These are phyloP conservation scores for Zea luxurians DNA, from an alignment of 176 grass and related monocot genomes.

Conservation along the genomic window DNA sequence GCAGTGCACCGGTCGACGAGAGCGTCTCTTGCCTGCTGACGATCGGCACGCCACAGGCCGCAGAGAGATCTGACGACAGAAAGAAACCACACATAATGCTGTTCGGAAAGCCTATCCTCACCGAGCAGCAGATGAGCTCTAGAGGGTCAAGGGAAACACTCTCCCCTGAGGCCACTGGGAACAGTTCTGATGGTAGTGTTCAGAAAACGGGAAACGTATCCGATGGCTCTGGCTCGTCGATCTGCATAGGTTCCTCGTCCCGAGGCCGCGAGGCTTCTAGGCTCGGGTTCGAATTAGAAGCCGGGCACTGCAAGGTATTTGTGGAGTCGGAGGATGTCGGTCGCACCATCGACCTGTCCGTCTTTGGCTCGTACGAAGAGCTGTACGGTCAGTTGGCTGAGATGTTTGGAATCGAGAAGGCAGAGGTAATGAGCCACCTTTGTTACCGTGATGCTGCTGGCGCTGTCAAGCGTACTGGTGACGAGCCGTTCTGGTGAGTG, in stretches of 20 bases:
- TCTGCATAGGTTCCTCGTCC: constrained; percentile 47
- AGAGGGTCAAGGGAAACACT: constrained; percentile 54
- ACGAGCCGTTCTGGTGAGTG: constrained; percentile 77
- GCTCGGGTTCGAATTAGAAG: constrained; percentile 56
- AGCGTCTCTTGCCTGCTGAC: constrained; percentile 71
- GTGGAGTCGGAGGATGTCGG: constrained; percentile 78
- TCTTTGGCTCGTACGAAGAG: constrained; percentile 73
- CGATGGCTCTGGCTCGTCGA: constrained; percentile 59
- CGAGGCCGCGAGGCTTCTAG: constrained; percentile 38
- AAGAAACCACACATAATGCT: constrained; percentile 63
- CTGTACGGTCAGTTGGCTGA: constrained; percentile 60
- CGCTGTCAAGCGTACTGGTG: constrained; percentile 60
- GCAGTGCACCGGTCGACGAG: constrained; percentile 45
- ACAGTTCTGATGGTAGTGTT: constrained; percentile 39
- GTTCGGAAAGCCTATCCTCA: constrained; percentile 76
- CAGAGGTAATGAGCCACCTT: constrained; percentile 63
- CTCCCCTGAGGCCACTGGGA: constrained; percentile 44
- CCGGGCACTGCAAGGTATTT: constrained; percentile 67
- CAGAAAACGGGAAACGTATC: constrained; percentile 48
- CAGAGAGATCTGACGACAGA: constrained; percentile 47
- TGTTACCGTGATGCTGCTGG: constrained; percentile 65
- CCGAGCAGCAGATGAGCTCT: constrained; percentile 63
- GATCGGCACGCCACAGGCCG: constrained; percentile 52
- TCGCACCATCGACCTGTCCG: constrained; percentile 67
- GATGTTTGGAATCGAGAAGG: constrained; percentile 77